Base-by-base conservation (phyloP, 1,284 basidiomycete species). In the Moesziomyces aphidis region DNA sequence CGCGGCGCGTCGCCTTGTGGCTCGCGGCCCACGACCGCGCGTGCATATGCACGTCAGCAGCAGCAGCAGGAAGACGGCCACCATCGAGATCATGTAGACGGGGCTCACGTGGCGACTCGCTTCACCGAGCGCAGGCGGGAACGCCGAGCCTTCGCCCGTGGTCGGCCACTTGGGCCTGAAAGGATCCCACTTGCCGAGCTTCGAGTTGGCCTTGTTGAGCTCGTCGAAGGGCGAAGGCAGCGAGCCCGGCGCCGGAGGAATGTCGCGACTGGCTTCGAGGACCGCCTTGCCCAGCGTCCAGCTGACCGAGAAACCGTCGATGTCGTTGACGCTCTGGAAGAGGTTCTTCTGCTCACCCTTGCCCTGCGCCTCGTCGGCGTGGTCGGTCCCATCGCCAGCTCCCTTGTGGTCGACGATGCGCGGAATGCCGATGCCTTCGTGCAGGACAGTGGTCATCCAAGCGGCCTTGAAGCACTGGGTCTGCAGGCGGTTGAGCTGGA, bases 381-480 rank as follows among this genome's bases (percentile, higher is more conserved):
- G 81, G 23, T 73, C 60, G 21, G 64, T 75, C 42, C 75, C 80
- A 34, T 80, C 78, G 28, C 77, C 77, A n/a, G 71, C 56, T 28
- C 77, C 79, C 31, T 72, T 72, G 3, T 89, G 87, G 83, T 97
- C 95, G 48, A 93, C 77, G 36, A 97, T 91, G 34, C 97, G 89
- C 13, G 97, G 97, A 82, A 99, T 90, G 17, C 94, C 95, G 58
- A 99, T 92, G 24, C 96, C 97, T 81, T 97, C 93, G 81, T 99
- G 96, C 5, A 99, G 86, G 24, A 99, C 92, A 81, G 97, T 98
- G 61, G 92, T 91, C 63, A 99, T 90, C 97, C 97, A 99, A 1
- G 96, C 95, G 1, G 96, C 94, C 85, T 99, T 99, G 90, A 99
- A 99, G 85, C 97, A 99, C 83, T 99, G 97, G 91, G 96, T 93